Evolutionary conservation across 768 basidiomycete genomes (phyloP), one percentile per base, ranked within the genome.

Genomic region (Crassisporium funariophilum): DNA sequence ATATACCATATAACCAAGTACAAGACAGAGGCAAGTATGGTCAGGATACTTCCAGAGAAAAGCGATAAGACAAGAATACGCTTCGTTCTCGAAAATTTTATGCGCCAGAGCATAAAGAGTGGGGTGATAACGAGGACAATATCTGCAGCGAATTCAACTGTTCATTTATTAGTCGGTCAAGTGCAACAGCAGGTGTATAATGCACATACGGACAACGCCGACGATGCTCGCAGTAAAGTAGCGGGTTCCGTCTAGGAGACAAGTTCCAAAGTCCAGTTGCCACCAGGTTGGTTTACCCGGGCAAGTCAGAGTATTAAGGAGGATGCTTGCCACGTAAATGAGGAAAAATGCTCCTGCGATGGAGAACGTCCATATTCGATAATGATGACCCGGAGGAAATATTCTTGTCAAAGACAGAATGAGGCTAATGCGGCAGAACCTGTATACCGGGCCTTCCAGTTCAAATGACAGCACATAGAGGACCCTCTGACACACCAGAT

Each of bases 141-240:
- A 52, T 68, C 66, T 1, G 59, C 53, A 11, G 50, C 19, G 16
- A 65, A 36, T 38, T 66, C 61, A 11, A 54, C 65, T 66, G 25
- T 43, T 29, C 42, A 17, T 4, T 22, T 17, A 38, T 36, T 11
- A 29, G 41, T 36, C n/a, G 15, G 44, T 6, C 15, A 8, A 2
- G 13, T 20, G 17, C 12, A 17, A 21, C 37, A 39, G 21, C n/a
- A 12, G n/a, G 21, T n/a, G n/a, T n/a, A n/a, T n/a, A n/a, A n/a
- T n/a, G 20, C 2, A 22, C 37, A 13, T 39, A 39, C 20, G 29
- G 40, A 41, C 25, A 41, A 9, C 16, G 25, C 19, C 16, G 34
- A 21, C 44, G 29, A 52, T 41, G 15, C 45, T 11, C 3, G 35
- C 36, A 16, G 36, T 17, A 22, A 21, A 41, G 17, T 17, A 25